Evolutionary conservation across 2,329 filamentous ascomycete species (phyloP), one percentile per base, ranked within the genome.

Genomic region (Cladosporium sp.): DNA sequence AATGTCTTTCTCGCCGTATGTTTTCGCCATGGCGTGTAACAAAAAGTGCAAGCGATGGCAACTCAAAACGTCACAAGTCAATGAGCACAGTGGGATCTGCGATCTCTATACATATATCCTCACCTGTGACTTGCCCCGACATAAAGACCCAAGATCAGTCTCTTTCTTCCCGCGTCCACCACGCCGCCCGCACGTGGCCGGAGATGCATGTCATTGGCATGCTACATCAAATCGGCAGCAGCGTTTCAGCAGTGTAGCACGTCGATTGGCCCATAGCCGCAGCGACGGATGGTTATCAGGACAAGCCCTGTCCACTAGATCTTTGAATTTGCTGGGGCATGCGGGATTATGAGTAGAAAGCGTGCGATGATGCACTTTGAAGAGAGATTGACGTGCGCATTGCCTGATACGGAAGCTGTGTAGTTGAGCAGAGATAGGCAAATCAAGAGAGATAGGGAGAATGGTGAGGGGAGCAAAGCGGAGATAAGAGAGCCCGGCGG

Each of bases 1-100:
- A 52, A 63, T 34, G 54, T 65, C 61, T 34, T 67, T 65, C 45
- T 66, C 60, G 45, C 61, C 22, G 52, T 36, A 35, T 34, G 52
- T 25, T 36, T 36, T 47, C 4, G 9, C 19, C 52, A 55, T 55
- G 3, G 15, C 39, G 19, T 3, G 22, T 3, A 32, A 32, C 8
- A 9, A 10, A 9, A 10, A 32, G 9, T 32, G 8, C 8, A 10
- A 12, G n/a, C 24, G 40, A 25, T 44, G 9, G 1, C 3, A 3
- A 19, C 28, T 2, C 9, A 17, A 22, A 44, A 44, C n/a, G n/a
- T 2, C 6, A 44, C 24, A 25, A 24, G 13, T 9, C n/a, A 15
- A 15, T 17, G 13, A 22, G n/a, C n/a, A n/a, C 13, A 25, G 25
- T 17, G 42, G 15, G 22, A 5, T 12, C 42, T 28, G 15, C 22